These are phyloP conservation scores for Oryza glaberrima DNA, from an alignment of 176 grass and related monocot species.

Conservation along the genomic window DNA sequence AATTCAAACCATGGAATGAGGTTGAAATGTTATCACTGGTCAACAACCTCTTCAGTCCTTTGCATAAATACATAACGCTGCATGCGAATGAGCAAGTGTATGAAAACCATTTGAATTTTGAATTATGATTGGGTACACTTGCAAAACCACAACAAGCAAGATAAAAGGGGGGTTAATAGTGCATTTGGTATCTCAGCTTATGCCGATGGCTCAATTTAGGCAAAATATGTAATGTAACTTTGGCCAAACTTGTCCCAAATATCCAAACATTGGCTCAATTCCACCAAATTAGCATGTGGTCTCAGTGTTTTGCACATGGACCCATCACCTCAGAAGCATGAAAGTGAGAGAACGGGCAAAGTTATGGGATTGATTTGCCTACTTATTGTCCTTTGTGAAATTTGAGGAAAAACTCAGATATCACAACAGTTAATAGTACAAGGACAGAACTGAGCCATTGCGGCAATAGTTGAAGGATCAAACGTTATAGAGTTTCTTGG, in stretches of 20 bases:
- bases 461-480: neutral
- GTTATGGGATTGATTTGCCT: neutral
- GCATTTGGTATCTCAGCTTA: neutral
- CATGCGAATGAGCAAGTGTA: neutral
- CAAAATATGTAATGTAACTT: neutral
- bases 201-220: neutral
- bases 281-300: neutral
- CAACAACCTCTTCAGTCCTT: neutral
- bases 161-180: neutral
- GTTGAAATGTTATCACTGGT: neutral
- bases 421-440: neutral
- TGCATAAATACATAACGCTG: neutral
- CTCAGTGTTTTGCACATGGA: neutral
- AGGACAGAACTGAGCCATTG: neutral
- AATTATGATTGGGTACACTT: neutral
- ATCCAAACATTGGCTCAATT: neutral
- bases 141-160: neutral
- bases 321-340: neutral
- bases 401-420: no score
- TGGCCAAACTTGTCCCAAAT: neutral
- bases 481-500: no score
- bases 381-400: neutral
- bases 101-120: neutral
- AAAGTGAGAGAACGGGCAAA: neutral
- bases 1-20: conserved; percentile 2